Evolutionary conservation across 495 filamentous ascomycete species (phyloP), one percentile per base, ranked within the genome.

Genomic region (Articulospora tetracladia): DNA sequence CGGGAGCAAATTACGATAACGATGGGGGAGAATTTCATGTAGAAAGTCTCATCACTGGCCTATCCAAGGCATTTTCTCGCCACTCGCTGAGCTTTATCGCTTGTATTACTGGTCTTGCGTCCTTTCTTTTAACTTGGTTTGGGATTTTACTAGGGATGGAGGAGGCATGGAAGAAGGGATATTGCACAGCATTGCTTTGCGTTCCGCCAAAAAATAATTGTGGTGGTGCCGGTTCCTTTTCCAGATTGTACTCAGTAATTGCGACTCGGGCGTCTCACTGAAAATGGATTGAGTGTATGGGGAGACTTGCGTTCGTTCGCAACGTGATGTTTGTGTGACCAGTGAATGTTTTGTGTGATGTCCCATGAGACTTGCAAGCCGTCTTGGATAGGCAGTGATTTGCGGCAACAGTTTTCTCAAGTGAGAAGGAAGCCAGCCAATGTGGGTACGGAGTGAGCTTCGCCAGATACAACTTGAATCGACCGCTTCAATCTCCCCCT

Each of bases 231-330:
- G 22, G 28, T 32, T 50, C 58, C 46, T 49, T 57, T 36, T 53
- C 25, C 7, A 63, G 55, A 55, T 22, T 63, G 60, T 63, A 58
- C 54, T 53, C 36, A 32, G 41, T 58, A 30, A 50, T 26, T 22
- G 26, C n/a, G 15, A 55, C 12, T 46, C 26, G 3, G 26, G 41
- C 52, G 39, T 44, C 17, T 44, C 15, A 44, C 3, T 17, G n/a
- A 44, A 32, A 44, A 44, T 44, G 39, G 39, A 44, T 19, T 44
- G 39, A 44, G 39, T 44, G 3, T 12, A 44, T 44, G 17, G 39
- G 17, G n/a, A 44, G n/a, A 15, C 3, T 44, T 44, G 11, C 39
- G 30, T 44, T n/a, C n/a, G n/a, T 15, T 44, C 39, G 17, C n/a
- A 12, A 19, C n/a, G 39, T 15, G 11, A 19, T 17, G 3, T 15